Evolutionary conservation across 2,329 filamentous ascomycete genomes (phyloP), one percentile per base, ranked within the genome.

Genomic region (Leptosphaerulina australis): DNA sequence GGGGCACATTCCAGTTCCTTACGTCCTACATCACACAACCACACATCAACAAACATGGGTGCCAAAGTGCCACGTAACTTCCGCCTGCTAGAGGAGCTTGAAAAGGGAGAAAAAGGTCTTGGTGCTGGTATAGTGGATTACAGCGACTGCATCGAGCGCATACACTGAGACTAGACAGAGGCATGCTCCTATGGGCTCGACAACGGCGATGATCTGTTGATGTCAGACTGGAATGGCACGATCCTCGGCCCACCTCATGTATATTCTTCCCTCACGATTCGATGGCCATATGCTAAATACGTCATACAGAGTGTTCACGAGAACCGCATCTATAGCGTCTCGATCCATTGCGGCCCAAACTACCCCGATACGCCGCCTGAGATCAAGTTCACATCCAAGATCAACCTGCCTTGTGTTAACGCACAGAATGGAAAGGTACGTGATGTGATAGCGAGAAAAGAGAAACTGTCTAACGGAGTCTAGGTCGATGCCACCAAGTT

Each of bases 141-240:
- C 39, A 20, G 5, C 10, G 40, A 20, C n/a, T 10, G 12, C 20
- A 21, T 31, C 24, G 5, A 40, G 48, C 52, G 38, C 48, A 37
- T 48, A 43, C 26, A 48, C 53, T 59, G 45, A 50, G 34, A 51
- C 44, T 46, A 33, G 17, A 43, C 48, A 94, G 94, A 97, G 79
- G 92, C 92, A 55, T 97, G 93, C 79, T 97, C 94, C 34, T 97
- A 97, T 67, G 94, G 94, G 66, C 84, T 99, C 48, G 91, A 93
- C 59, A 91, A 97, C 73, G 87, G 90, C 37, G 92, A 97, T 70
- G 94, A 99, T 69, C 83, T 97, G 59, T 84, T 94, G 75, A 96
- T 99, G 92, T 93, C 89, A 58, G 91, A 97, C 80, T 99, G 94
- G 94, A 96, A 96, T 69, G 94, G 93, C 67, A 99, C 94, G 12